These are phyloP conservation scores for Saitozyma sp. DNA, from an alignment of 768 basidiomycete genomes.

Conservation along the genomic window DNA sequence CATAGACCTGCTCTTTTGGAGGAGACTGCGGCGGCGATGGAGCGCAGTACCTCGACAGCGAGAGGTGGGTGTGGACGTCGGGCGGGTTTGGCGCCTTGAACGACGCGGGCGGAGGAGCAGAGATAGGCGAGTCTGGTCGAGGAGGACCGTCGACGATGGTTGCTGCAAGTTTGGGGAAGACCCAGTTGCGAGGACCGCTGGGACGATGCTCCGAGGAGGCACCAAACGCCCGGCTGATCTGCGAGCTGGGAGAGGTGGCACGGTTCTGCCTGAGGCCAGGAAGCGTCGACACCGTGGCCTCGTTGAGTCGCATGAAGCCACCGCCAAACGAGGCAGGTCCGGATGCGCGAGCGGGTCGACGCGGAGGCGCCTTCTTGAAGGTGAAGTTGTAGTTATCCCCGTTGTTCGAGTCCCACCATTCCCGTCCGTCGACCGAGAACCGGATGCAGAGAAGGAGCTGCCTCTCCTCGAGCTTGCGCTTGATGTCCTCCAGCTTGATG, in stretches of 20 bases:
- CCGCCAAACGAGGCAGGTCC: conserved; percentile 9
- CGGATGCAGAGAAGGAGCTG: conserved; percentile 49
- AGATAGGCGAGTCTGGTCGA: conserved; percentile 37
- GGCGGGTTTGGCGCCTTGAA: conserved; percentile 41
- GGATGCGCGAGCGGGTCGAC: conserved; percentile 26
- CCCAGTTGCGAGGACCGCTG: conserved; percentile 31
- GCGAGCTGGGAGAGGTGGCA: conserved; percentile 13
- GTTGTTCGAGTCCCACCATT: conserved; percentile 52
- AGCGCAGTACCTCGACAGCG: conserved; percentile 49
- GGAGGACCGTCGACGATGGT: conserved; percentile 4
- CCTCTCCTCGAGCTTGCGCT: conserved; percentile 49
- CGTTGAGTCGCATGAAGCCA: conserved; percentile 17
- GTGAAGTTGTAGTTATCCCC: conserved; percentile 51
- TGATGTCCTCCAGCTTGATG: conserved; percentile 52
- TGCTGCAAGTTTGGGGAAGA: conserved; percentile 33
- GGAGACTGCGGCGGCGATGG: conserved; percentile 49
- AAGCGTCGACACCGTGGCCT: conserved; percentile 13
- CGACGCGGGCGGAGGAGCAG: conserved; percentile 31
- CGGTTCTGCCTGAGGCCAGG: conserved; percentile 36
- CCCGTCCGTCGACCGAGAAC: conserved; percentile 47
- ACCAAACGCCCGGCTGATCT: conserved; percentile 35
- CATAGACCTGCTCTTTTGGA: conserved; percentile 21
- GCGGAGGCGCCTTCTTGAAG: conserved; percentile 40
- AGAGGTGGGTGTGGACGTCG: conserved; percentile 44
- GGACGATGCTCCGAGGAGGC: conserved; percentile 6